Percentiles rank a stretch among this genome's conserved stretches.
phyloP scores from a whole-genome alignment of 257 asterid species.

The Penstemon eatonii region DNA sequence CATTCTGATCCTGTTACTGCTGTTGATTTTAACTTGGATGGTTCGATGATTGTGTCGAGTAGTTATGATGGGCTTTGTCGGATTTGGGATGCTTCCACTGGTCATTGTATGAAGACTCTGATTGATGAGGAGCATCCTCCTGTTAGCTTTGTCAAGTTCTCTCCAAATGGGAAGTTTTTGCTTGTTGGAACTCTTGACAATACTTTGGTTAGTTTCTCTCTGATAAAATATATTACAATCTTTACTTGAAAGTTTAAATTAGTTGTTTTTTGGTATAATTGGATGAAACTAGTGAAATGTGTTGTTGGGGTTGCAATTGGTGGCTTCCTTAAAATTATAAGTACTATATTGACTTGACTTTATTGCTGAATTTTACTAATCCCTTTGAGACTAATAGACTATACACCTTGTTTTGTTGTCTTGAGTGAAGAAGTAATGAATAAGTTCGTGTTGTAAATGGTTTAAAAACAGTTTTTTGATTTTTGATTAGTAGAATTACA shows the following conservation, averaged over 20 bases:
- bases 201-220: constrained; percentile 59
- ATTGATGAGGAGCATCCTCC: constrained; percentile 96
- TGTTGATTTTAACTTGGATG: constrained; percentile 78
- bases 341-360: too few species aligned
- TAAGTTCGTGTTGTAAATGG: neutral
- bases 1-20: constrained; percentile 96
- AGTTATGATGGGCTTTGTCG: constrained; percentile 96
- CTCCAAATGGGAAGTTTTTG: constrained; percentile 88
- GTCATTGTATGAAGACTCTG: constrained; percentile 92
- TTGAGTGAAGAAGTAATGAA: neutral
- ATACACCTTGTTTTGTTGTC: neutral
- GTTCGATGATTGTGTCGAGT: constrained; percentile 75
- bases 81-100: constrained; percentile 97
- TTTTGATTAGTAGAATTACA: too few species aligned
- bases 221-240: neutral
- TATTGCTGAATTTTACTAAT: too few species aligned
- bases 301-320: neutral
- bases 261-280: neutral
- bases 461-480: too few species aligned
- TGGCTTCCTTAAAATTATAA: neutral
- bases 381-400: constrained; percentile 5
- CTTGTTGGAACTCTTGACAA: constrained; percentile 92
- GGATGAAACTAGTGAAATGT: constrained; percentile 6
- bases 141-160: constrained; percentile 90
- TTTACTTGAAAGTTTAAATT: constrained; percentile 9